Evolutionary conservation across 306 rosid genomes (phyloP).

Genomic region (Quercus ilex): DNA sequence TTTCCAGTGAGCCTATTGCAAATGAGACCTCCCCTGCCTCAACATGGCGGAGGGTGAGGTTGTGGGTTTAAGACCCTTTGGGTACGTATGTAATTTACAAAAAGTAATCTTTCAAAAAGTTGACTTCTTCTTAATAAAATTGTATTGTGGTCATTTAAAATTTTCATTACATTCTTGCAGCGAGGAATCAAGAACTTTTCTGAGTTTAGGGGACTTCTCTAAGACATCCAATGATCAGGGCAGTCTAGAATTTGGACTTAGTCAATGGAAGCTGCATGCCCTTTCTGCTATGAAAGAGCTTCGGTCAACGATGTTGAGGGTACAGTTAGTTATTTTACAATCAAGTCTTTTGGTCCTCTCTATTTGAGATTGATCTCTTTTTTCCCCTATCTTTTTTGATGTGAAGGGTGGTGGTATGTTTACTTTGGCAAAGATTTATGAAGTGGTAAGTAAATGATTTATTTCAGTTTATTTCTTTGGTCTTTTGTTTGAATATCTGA

Average conservation of each 20-base stretch:
- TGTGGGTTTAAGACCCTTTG: not conserved
- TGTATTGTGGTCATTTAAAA: constrained; percentile 19
- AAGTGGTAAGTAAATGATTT: constrained; percentile 54
- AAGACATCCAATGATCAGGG: constrained; percentile 38
- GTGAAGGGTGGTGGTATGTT: constrained; percentile 74
- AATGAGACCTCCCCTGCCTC: not conserved
- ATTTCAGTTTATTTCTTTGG: constrained; percentile 11
- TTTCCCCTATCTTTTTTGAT: constrained; percentile 11
- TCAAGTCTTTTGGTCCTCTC: constrained; percentile 5
- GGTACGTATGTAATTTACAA: not conserved
- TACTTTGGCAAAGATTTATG: constrained; percentile 70
- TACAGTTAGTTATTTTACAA: constrained; percentile 19
- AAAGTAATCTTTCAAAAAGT: not conserved
- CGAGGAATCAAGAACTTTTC: constrained; percentile 50
- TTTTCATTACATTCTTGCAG: constrained; percentile 38
- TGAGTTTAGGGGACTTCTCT: constrained; percentile 27
- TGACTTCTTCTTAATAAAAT: not conserved
- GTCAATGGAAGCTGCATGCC: constrained; percentile 68
- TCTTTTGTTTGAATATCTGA: constrained; percentile 9
- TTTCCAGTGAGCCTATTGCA: not conserved
- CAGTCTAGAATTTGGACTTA: constrained; percentile 67
- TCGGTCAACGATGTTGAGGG: constrained; percentile 70
- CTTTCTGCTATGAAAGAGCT: constrained; percentile 54
- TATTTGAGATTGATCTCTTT: constrained; percentile 13
- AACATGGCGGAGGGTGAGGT: not conserved